Percentiles rank a stretch among this genome's conserved stretches.
Conservation (phyloP, 148 eudicot genomes). For the Fagopyrum tataricum region DNA sequence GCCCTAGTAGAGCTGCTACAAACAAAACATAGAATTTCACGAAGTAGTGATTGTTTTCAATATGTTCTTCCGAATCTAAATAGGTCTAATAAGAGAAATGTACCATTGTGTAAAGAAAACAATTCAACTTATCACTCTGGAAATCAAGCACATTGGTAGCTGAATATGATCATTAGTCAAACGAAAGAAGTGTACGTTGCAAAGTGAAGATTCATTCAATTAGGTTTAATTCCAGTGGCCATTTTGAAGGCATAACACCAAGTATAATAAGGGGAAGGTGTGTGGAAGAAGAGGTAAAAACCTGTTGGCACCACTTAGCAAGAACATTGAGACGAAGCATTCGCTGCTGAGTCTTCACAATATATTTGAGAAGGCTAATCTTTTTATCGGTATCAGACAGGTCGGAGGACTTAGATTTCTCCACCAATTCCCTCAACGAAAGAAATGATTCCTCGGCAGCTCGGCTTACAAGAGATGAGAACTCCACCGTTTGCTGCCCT, state of each 20-base stretch:
- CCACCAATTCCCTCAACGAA: conserved; percentile 79
- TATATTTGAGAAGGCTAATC: conserved; percentile 70
- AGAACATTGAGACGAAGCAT: conserved; percentile 96
- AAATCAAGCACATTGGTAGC: not conserved
- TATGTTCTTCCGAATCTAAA: not conserved
- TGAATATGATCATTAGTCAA: not conserved
- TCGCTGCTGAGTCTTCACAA: conserved; percentile 90
- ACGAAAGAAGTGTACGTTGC: not conserved
- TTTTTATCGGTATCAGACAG: conserved; percentile 86
- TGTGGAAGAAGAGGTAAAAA: conserved; percentile 10
- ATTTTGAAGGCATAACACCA: not conserved
- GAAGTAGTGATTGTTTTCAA: not conserved
- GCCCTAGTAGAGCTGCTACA: not conserved
- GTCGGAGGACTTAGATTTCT: conserved; percentile 59
- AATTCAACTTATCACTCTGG: not conserved
- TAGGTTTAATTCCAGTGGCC: not conserved
- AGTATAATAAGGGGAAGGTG: not conserved
- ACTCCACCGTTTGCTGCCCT: conserved; percentile 80
- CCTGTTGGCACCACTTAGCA: conserved; percentile 97
- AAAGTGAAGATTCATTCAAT: not conserved
- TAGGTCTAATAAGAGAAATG: not conserved
- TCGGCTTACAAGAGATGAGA: conserved; percentile 65
- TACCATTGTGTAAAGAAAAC: not conserved
- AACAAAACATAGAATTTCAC: not conserved
- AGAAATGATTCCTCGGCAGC: conserved; percentile 85